Conservation (phyloP, 1,284 basidiomycete species). For the Trichosporon ovoides region DNA sequence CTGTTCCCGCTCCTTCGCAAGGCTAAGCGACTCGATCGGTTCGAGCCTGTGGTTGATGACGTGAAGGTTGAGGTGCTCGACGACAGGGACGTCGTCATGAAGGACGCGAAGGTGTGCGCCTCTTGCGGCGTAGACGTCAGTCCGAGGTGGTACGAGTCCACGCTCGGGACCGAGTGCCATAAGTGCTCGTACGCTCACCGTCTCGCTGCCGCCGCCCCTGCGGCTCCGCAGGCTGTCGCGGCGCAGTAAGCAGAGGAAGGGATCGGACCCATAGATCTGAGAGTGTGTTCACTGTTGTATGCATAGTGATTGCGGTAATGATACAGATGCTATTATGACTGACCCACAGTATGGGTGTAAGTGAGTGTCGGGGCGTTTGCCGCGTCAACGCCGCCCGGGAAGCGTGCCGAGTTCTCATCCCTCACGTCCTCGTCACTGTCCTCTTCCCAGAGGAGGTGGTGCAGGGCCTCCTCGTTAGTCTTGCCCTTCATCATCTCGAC, state of each 20-base stretch:
- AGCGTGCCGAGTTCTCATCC: background rate
- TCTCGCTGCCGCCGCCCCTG: background rate
- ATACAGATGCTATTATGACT: background rate
- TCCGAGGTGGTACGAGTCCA: slow-evolving; percentile 37
- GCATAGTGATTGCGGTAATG: slow-evolving; percentile 2
- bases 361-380: background rate
- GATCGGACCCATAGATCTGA: background rate
- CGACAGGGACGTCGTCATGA: background rate
- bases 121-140: slow-evolving; percentile 37
- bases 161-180: slow-evolving; percentile 16
- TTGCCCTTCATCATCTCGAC: slow-evolving; percentile 3
- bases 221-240: background rate
- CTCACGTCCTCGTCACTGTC: background rate
- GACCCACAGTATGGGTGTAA: background rate
- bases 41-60: slow-evolving; percentile 33
- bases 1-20: slow-evolving; percentile 79
- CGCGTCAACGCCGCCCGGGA: background rate
- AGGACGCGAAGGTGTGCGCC: slow-evolving; percentile 19
- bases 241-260: background rate
- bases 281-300: slow-evolving; percentile 2
- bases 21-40: slow-evolving; percentile 68
- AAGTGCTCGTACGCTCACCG: slow-evolving; percentile 19
- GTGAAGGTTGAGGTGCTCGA: background rate
- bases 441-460: background rate
- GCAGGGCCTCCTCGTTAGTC: background rate